Base-by-base conservation (phyloP, 345 rosid genomes). In the Euclidium syriacum region DNA sequence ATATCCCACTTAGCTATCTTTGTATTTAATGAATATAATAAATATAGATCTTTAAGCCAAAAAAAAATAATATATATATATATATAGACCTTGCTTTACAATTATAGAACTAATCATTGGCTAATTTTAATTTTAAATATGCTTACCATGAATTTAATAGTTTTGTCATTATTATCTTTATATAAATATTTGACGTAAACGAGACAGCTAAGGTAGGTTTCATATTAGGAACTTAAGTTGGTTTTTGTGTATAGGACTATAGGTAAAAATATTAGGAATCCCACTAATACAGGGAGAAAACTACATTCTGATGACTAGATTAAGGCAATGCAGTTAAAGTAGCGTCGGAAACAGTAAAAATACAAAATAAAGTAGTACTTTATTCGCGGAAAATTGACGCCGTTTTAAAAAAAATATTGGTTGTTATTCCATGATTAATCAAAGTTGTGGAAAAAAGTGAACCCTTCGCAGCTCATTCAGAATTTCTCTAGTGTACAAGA, bases 251-350 rank as follows among this genome's bases (percentile, higher is more conserved):
- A 15, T 35, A 35, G 18, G 41, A 36, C 32, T 20, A 40, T 66
- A 67, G 36, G 22, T 67, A 33, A 58, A 34, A 47, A 22, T 57
- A 67, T 67, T 27, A 48, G 16, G 19, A 40, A 66, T 47, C 57
- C n/a, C n/a, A n/a, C n/a, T 56, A 46, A 46, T 24, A 54, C 11
- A 43, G 11, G 52, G 49, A 49, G 4, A 41, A 32, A 30, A 38
- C 3, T 49, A 43, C 9, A 5, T 20, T 5, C n/a, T 15, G 6
- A 62, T 53, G 42, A 26, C 18, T 35, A 52, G 2, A 26, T 15
- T 26, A 48, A 53, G 44, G 29, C 2, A 38, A 14, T 14, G 11
- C 16, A 43, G 6, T 22, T 50, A 16, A 44, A 7, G 3, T 15
- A 42, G 22, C 33, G 44, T n/a, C 33, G 22, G 10, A 33, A 17